A percentile compares a stretch with the other conserved stretches of the same genome.
phyloP scores from a whole-genome alignment of 163 green algal species.

The Scenedesmus sp. region DNA sequence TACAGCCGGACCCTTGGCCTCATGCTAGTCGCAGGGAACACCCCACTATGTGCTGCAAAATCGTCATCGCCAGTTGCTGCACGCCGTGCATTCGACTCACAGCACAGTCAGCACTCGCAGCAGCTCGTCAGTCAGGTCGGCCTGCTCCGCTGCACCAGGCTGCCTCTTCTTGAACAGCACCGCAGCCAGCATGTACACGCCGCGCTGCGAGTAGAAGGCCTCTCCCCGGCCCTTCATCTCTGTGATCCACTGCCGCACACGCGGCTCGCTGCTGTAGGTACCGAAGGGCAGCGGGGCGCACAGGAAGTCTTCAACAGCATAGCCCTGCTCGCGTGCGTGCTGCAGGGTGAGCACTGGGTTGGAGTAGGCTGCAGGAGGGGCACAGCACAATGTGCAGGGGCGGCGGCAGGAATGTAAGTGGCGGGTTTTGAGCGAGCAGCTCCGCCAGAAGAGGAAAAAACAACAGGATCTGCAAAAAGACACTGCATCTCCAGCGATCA shows the following conservation, averaged over 20 bases:
- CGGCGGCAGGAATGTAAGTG: not conserved
- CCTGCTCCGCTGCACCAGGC: not conserved
- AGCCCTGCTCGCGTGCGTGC: slow-evolving; percentile 57
- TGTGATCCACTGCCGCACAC: slow-evolving; percentile 45
- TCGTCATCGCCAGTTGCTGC: not conserved
- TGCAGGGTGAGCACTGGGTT: slow-evolving; percentile 63
- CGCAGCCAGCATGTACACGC: slow-evolving; percentile 44
- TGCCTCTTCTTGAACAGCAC: slow-evolving; percentile 31
- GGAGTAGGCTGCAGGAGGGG: slow-evolving; percentile 52
- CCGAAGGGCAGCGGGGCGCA: slow-evolving; percentile 59
- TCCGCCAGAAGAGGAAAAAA: not conserved
- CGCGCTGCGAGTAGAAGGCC: slow-evolving; percentile 24
- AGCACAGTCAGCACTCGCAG: slow-evolving; percentile 25
- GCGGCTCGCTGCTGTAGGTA: slow-evolving; percentile 59
- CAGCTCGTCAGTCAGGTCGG: slow-evolving; percentile 31
- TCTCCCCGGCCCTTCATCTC: slow-evolving; percentile 36
- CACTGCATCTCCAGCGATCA: not conserved
- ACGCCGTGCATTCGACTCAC: not conserved
- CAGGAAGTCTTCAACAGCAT: slow-evolving; percentile 58
- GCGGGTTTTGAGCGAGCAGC: not conserved
- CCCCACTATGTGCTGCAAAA: no score
- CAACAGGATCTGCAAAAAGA: not conserved
- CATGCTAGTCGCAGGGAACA: no score
- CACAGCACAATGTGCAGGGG: not conserved
- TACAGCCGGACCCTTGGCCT: no score